These are phyloP conservation scores for Viridothelium virens DNA, from an alignment of 495 filamentous ascomycete genomes.

Conservation along the genomic window DNA sequence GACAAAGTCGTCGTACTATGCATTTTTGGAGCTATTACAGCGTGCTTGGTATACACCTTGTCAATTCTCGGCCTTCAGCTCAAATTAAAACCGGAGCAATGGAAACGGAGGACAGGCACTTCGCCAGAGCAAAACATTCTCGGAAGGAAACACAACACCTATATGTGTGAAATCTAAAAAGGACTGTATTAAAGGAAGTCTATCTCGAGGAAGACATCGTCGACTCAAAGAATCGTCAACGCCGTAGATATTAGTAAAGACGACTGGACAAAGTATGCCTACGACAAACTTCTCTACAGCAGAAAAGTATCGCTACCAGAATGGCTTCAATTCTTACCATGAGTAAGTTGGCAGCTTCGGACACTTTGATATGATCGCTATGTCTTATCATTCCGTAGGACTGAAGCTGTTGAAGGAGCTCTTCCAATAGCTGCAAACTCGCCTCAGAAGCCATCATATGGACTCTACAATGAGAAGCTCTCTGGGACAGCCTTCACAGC, in stretches of 20 bases:
- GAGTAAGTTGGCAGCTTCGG: constrained; percentile 37
- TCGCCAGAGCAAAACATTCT: background rate
- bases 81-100: background rate
- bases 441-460: constrained; percentile 76
- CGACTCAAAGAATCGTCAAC: background rate
- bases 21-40: background rate
- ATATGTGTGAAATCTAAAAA: background rate
- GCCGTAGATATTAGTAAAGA: background rate
- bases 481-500: constrained; percentile 92
- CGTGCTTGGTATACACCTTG: background rate
- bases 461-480: constrained; percentile 87
- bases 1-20: background rate
- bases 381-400: constrained; percentile 24
- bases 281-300: constrained; percentile 47
- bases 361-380: background rate
- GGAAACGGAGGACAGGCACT: background rate
- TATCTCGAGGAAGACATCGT: too few species aligned
- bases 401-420: constrained; percentile 51
- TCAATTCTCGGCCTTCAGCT: background rate
- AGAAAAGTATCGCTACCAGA: constrained; percentile 53
- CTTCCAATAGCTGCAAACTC: constrained; percentile 69
- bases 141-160: background rate
- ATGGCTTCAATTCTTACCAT: constrained; percentile 53
- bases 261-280: constrained; percentile 40
- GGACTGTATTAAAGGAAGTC: too few species aligned